Evolutionary conservation across 2,329 filamentous ascomycete species (phyloP), one percentile per base, ranked within the genome.

Genomic region (Dactylellina drechsleri): DNA sequence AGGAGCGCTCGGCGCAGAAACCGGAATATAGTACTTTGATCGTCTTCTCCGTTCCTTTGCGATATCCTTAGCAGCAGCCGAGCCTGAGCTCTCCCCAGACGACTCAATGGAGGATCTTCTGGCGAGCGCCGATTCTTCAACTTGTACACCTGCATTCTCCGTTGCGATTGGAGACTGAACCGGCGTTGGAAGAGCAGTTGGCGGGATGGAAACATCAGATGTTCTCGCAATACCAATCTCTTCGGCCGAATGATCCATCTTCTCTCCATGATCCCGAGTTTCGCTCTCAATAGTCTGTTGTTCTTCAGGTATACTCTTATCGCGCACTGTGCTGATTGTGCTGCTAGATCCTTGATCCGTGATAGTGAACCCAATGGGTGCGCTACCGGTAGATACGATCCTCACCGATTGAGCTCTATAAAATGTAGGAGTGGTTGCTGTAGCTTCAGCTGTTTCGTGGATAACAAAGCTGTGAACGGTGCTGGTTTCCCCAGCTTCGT

Each of bases 151-250:
- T 40, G 56, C 52, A 36, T 68, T 64, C 12, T 62, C 47, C 28
- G 57, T 62, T 31, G 59, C 57, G 13, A 76, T 56, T 26, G 71
- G 71, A 15, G 71, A 76, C 18, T 62, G 45, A 7, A 76, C 31
- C 4, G 71, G 71, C 23, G 71, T 76, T 7, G 53, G 64, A 47
- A 74, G 18, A 15, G 76, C 70, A 47, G 49, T 50, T n/a, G 61
- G 67, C 23, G 52, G 66, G 8, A 77, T 74, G 12, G 60, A 57
- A 50, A 77, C 43, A 77, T 84, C 81, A 12, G 83, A 83, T 4
- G 83, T 84, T 57, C 78, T 82, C 16, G 83, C 83, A 45, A 84
- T 79, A 56, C 83, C 83, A 76, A 84, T 84, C 52, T 80, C 81
- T 16, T 70, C 59, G 49, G 56, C 47, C 4, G 74, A 72, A 49